Conservation (phyloP, 2,329 filamentous ascomycete genomes). For the Pseudogymnoascus sp. region DNA sequence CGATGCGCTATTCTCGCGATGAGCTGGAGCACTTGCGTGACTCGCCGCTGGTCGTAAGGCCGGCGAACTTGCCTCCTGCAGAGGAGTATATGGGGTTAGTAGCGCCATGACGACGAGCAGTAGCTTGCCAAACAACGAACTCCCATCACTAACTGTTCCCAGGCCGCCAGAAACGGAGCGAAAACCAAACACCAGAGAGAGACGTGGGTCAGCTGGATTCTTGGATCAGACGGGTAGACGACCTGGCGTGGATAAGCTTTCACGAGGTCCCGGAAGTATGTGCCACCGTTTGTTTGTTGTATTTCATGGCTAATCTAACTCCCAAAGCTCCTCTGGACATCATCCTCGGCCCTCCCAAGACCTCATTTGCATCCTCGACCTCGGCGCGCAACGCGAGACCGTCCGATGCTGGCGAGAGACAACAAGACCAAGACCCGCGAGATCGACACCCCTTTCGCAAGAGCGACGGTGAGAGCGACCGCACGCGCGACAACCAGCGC, state of each 20-base stretch:
- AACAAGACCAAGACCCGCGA: conserved; percentile 42
- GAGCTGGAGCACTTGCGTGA: conserved; percentile 67
- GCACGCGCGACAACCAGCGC: conserved; percentile 38
- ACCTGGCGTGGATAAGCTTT: conserved; percentile 42
- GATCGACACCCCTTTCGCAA: conserved; percentile 56
- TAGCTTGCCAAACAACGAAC: not conserved
- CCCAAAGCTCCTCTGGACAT: conserved; percentile 65
- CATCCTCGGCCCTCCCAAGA: conserved; percentile 76
- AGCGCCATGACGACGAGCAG: not conserved
- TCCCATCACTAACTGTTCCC: not conserved
- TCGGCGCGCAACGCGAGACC: conserved; percentile 38
- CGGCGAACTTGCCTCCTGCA: conserved; percentile 67
- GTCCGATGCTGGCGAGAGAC: conserved; percentile 45
- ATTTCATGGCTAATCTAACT: conserved; percentile 22
- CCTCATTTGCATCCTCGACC: conserved; percentile 71
- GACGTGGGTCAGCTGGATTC: conserved; percentile 13
- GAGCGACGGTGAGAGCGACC: conserved; percentile 43
- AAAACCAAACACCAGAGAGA: conserved; percentile 7
- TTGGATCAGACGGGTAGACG: conserved; percentile 37
- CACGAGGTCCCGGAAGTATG: conserved; percentile 51
- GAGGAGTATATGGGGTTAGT: conserved; percentile 94
- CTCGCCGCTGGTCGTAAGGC: conserved; percentile 78
- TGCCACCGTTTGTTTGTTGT: conserved; percentile 14
- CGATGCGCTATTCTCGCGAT: conserved; percentile 59
- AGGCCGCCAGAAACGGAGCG: not conserved